Evolutionary conservation across 1,284 basidiomycete species (phyloP).

Genomic region (Athelia sp.): DNA sequence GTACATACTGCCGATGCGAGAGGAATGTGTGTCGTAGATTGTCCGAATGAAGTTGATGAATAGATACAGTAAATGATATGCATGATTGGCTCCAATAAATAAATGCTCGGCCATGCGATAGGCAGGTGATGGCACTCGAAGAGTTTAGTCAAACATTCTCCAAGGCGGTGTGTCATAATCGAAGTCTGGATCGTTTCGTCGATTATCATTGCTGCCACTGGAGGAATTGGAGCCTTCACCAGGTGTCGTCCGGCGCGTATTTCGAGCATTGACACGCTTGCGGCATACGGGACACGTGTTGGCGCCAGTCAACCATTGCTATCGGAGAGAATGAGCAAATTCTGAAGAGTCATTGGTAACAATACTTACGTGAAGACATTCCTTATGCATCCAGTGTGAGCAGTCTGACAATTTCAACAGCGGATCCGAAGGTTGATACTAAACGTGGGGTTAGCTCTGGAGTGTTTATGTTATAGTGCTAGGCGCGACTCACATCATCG

Average conservation of each 20-base stretch:
- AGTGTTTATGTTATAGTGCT: neutral
- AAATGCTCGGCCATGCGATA: too few relatives aligned
- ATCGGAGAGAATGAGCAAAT: neutral
- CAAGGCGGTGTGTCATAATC: conserved; percentile 1
- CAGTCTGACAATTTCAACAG: conserved; percentile 64
- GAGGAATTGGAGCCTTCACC: neutral
- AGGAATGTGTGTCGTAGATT: too few relatives aligned
- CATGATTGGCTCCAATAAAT: too few relatives aligned
- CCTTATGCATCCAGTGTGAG: conserved; percentile 71
- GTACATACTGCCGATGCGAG: too few relatives aligned
- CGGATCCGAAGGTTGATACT: conserved; percentile 58
- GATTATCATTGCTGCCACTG: neutral
- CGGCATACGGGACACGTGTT: conserved; percentile 67
- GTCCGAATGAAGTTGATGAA: too few relatives aligned
- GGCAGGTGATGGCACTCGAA: too few relatives aligned
- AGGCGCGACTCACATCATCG: conserved; percentile 56
- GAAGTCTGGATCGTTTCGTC: neutral
- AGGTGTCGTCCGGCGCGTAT: neutral
- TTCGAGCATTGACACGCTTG: conserved; percentile 33
- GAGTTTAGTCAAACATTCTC: neutral
- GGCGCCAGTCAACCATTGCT: conserved; percentile 67
- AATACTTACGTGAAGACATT: conserved; percentile 59
- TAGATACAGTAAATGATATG: too few relatives aligned
- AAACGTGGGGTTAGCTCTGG: conserved; percentile 1
- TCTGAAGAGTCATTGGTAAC: conserved; percentile 1